phyloP scores from a whole-genome alignment of 768 basidiomycete genomes.

The Podaxis sp. region DNA sequence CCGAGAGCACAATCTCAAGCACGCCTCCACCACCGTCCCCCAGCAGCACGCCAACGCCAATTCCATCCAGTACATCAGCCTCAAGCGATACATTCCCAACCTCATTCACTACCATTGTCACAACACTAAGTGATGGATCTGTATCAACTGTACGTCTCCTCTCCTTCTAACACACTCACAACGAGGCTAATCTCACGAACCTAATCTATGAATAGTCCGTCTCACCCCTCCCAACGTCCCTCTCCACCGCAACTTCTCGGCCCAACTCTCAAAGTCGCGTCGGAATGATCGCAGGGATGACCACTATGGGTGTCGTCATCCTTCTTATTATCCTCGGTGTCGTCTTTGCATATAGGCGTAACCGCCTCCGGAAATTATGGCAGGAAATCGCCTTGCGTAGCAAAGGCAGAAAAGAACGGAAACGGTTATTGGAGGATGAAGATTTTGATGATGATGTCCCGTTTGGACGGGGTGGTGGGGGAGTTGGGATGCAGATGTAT shows the following conservation, averaged over 20 bases:
- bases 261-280: conserved; percentile 9
- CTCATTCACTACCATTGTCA: neutral
- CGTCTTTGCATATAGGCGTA: conserved; percentile 9
- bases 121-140: conserved; percentile 1
- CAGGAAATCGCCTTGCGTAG: neutral
- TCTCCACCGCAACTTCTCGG: conserved; percentile 5
- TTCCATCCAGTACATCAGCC: neutral
- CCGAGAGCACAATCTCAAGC: neutral
- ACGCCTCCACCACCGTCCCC: neutral
- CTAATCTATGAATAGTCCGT: neutral
- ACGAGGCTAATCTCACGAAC: too few species aligned
- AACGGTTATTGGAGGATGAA: conserved; percentile 14
- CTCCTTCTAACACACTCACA: neutral
- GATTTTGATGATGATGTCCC: conserved; percentile 13
- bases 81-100: neutral
- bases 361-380: neutral
- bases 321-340: conserved; percentile 9
- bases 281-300: conserved; percentile 16
- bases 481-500: neutral
- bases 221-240: neutral
- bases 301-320: conserved; percentile 8
- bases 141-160: neutral
- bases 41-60: neutral
- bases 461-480: neutral
- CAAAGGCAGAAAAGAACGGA: conserved; percentile 7